phyloP scores from a whole-genome alignment of 2,329 filamentous ascomycete genomes.

The Colletotrichum sojae region DNA sequence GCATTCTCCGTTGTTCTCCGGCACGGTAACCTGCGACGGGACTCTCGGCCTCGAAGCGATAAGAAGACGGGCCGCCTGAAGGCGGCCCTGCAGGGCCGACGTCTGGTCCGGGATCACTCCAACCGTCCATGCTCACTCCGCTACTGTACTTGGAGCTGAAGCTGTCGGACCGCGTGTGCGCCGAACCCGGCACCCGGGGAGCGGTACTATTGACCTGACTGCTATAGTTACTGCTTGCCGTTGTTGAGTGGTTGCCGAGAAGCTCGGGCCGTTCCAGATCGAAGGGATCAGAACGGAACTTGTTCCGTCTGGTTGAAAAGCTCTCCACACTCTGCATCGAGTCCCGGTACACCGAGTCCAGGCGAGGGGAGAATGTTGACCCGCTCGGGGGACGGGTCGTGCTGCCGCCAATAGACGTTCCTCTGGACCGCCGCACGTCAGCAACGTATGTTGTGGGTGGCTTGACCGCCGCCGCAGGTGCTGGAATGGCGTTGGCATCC shows the following conservation, averaged over 20 bases:
- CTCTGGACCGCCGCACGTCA: conserved; percentile 65
- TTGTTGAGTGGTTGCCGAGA: conserved; percentile 50
- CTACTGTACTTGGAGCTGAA: conserved; percentile 65
- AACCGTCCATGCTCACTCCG: conserved; percentile 62
- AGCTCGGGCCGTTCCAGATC: conserved; percentile 72
- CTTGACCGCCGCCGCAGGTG: conserved; percentile 46
- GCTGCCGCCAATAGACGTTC: conserved; percentile 55
- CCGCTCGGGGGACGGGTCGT: conserved; percentile 47
- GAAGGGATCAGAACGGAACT: conserved; percentile 75
- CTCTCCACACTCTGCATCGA: conserved; percentile 56
- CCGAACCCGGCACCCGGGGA: conserved; percentile 45
- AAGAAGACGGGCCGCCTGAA: conserved; percentile 11
- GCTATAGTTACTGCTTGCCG: conserved; percentile 49
- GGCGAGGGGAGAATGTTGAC: conserved; percentile 44
- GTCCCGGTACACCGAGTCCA: conserved; percentile 59
- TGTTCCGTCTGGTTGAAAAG: conserved; percentile 64
- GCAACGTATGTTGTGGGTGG: conserved; percentile 60
- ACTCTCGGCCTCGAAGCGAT: conserved; percentile 48
- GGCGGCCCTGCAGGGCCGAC: conserved; percentile 56
- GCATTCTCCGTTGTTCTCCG: conserved; percentile 34
- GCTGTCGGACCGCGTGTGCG: conserved; percentile 56
- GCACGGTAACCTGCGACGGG: conserved; percentile 41
- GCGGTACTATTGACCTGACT: conserved; percentile 40
- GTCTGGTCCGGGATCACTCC: conserved; percentile 70
- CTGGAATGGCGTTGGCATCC: conserved; percentile 61